Evolutionary conservation across 768 basidiomycete species (phyloP).

Genomic region (Crucibulum laeve): DNA sequence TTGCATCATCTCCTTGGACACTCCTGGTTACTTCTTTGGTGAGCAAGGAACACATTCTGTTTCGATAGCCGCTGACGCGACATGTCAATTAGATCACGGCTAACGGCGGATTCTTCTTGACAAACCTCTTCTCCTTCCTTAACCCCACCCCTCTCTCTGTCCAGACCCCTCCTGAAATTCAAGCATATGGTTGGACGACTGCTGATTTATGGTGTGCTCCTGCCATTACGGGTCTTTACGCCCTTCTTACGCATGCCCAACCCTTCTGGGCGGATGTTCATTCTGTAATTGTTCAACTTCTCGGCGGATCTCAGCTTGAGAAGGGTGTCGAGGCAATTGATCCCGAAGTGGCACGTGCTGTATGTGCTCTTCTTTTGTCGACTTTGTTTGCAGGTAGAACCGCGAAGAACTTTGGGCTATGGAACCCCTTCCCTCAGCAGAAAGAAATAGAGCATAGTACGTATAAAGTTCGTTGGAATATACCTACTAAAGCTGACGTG

Average conservation of each 20-base stretch:
- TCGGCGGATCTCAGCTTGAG: slow-evolving; percentile 31
- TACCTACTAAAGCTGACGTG: too few relatives aligned
- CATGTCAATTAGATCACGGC: slow-evolving; percentile 49
- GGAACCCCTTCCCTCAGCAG: too few relatives aligned
- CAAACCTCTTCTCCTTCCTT: slow-evolving; percentile 70
- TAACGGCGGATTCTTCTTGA: slow-evolving; percentile 80
- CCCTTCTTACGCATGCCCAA: slow-evolving; percentile 82
- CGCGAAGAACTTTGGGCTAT: slow-evolving; percentile 55
- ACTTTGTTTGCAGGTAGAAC: slow-evolving; percentile 60
- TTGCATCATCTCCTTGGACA: slow-evolving; percentile 71
- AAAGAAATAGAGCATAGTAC: too few relatives aligned
- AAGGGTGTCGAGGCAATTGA: slow-evolving; percentile 47
- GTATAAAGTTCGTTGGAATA: too few relatives aligned
- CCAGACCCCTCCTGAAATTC: slow-evolving; percentile 76
- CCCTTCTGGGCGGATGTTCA: slow-evolving; percentile 74
- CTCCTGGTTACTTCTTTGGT: slow-evolving; percentile 69
- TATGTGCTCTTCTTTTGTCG: slow-evolving; percentile 65
- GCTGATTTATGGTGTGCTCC: slow-evolving; percentile 87
- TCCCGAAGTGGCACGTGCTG: slow-evolving; percentile 60
- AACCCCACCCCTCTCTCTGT: slow-evolving; percentile 66
- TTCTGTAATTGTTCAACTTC: slow-evolving; percentile 36
- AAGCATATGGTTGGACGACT: slow-evolving; percentile 81
- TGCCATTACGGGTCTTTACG: slow-evolving; percentile 70
- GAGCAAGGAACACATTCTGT: slow-evolving; percentile 16
- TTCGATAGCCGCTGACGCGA: neutral